Evolutionary conservation across 345 rosid genomes (phyloP).

Genomic region (Rhodamnia argentea): DNA sequence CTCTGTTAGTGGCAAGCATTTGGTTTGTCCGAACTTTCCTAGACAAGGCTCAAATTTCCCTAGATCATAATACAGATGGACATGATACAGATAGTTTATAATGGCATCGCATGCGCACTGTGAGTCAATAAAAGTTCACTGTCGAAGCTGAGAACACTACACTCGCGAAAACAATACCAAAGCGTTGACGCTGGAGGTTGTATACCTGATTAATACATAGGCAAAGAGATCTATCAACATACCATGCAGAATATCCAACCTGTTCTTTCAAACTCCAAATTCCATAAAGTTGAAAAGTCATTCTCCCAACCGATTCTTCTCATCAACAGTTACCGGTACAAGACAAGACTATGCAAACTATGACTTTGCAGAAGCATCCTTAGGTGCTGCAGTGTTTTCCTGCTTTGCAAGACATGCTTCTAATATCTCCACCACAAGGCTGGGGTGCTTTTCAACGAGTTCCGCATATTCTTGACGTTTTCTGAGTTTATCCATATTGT

Average conservation of each 20-base stretch:
- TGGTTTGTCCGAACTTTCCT: neutral
- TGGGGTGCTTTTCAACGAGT: conserved; percentile 70
- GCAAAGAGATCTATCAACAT: neutral
- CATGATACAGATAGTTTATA: neutral
- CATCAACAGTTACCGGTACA: neutral
- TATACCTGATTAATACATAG: neutral
- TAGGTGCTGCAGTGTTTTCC: conserved; percentile 60
- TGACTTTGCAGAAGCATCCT: neutral
- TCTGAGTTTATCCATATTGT: conserved; percentile 75
- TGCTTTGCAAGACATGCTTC: conserved; percentile 65
- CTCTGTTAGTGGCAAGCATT: neutral
- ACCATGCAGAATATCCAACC: neutral
- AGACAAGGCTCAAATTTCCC: neutral
- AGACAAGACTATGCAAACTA: neutral
- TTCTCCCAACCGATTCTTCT: neutral
- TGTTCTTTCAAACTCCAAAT: neutral
- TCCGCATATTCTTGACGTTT: conserved; percentile 55
- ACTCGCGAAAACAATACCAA: neutral
- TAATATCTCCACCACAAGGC: conserved; percentile 66
- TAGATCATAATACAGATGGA: neutral
- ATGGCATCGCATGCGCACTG: neutral
- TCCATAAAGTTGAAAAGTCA: neutral
- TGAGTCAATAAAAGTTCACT: neutral
- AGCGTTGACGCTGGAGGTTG: neutral
- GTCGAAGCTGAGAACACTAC: neutral